phyloP scores from a whole-genome alignment of 768 basidiomycete genomes.

The Pholiota conissans region DNA sequence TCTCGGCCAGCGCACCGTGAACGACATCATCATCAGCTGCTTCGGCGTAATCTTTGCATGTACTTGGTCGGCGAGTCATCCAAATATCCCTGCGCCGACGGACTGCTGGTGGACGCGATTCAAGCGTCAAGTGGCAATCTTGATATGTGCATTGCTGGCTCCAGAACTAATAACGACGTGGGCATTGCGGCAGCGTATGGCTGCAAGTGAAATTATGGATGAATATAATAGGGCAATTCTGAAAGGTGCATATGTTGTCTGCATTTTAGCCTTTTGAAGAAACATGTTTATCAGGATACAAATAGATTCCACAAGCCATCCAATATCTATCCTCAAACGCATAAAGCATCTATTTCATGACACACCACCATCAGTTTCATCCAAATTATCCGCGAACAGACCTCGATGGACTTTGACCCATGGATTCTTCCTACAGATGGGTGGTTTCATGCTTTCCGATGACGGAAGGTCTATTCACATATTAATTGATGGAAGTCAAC shows the following conservation, averaged over 20 bases:
- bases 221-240: constrained; percentile 6
- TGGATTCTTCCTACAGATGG: constrained; percentile 20
- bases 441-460: constrained; percentile 23
- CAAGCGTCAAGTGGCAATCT: neutral
- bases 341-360: neutral
- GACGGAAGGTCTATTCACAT: constrained; percentile 3
- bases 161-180: constrained; percentile 21
- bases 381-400: neutral
- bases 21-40: constrained; percentile 4
- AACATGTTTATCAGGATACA: no score
- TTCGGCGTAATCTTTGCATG: constrained; percentile 9
- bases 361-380: neutral
- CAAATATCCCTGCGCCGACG: constrained; percentile 9
- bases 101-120: neutral
- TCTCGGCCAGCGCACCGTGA: neutral
- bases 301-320: no score
- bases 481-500: neutral
- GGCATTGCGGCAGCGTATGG: constrained; percentile 22
- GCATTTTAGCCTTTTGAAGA: no score
- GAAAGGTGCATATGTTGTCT: neutral
- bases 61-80: constrained; percentile 11
- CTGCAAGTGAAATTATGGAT: constrained; percentile 10
- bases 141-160: constrained; percentile 10
- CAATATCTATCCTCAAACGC: no score
- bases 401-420: constrained; percentile 15